Evolutionary conservation across 805 yeast genomes (phyloP), one percentile per base, ranked within the genome.

Genomic region (Trichomonascus vanleenenianus): DNA sequence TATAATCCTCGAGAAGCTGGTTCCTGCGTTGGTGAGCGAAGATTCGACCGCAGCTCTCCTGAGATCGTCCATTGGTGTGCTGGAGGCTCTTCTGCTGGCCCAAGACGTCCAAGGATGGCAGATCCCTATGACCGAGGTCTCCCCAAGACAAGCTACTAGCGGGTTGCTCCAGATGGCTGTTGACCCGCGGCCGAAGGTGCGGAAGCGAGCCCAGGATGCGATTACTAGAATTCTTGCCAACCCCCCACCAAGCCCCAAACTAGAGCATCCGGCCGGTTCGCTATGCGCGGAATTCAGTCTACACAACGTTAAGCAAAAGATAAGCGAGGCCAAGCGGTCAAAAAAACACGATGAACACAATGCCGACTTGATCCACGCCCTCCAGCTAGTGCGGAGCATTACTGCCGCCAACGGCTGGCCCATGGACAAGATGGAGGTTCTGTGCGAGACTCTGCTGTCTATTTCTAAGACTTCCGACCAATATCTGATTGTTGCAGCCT

Each of bases 171-270:
- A 85, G 61, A 72, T 87, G 50, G 78, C 91, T 0, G 66, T 85
- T 37, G 97, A 93, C 64, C 83, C 84, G 39, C 78, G 97, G 60
- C 98, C 98, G 32, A 93, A 93, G 58, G 95, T 93, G 10, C 79
- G 98, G 63, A 86, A 84, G 75, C 82, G 97, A 70, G 95, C 97
- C 1, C 83, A 81, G 57, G 98, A 93, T 47, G 85, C 97, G 1
- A 73, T 93, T n/a, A 66, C 73, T 41, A 73, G 70, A 2, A 68
- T 93, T 27, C 67, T 93, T 49, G 53, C 66, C 2, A 74, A 74
- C 50, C 82, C 85, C 2, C 79, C 81, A 8, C 94, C 96, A 9
- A 84, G 88, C 9, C 91, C 95, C 7, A 72, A 81, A 11, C 73
- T 81, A 3, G 82, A 78, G 35, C 97, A 91, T 60, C 82, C 85